Base-by-base conservation (phyloP, 306 rosid species). In the Psophocarpus tetragonolobus region DNA sequence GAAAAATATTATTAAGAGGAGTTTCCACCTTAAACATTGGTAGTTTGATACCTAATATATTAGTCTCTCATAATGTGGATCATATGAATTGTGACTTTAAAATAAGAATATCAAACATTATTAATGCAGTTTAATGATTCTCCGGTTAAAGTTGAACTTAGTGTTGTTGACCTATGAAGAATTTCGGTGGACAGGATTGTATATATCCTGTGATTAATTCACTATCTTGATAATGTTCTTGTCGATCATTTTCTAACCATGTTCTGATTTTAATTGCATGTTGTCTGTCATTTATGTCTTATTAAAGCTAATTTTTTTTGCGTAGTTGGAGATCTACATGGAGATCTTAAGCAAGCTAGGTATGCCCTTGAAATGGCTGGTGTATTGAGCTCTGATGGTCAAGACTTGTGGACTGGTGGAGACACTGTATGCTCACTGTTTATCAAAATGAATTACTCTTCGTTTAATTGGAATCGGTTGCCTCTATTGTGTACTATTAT, bases 291-390 rank as follows among this genome's bases (percentile, higher is more conserved):
- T 57, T 71, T 36, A 2, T 70, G 70, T 29, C 44, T 79, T 17
- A 45, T 56, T 69, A 73, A 68, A 56, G 58, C 75, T 47, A 32
- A 10, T 50, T 79, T 75, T 75, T 79, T 66, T 36, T 81, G 11
- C 41, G 61, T 47, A 95, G 97, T 95, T 85, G 97, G 99, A 67
- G 97, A 95, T 87, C 84, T 95, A 75, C 99, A 95, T 88, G 97
- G 99, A 57, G 99, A 95, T 82, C 92, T 95, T 69, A 82, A 82
- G 63, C 90, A 92, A 81, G 84, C 97, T 69, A 88, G 96, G 83
- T 84, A 66, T 77, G 97, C 99, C 36, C 97, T 95, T 63, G 86
- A 92, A 91, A 87, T 90, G 71, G 99, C 99, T 67, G 97, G 96
- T 63, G 97, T 95, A 18, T 76, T 95, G 91, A 90, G 94, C 74